Base-by-base conservation (phyloP, 2,329 filamentous ascomycete species). In the Penicillium sp. region DNA sequence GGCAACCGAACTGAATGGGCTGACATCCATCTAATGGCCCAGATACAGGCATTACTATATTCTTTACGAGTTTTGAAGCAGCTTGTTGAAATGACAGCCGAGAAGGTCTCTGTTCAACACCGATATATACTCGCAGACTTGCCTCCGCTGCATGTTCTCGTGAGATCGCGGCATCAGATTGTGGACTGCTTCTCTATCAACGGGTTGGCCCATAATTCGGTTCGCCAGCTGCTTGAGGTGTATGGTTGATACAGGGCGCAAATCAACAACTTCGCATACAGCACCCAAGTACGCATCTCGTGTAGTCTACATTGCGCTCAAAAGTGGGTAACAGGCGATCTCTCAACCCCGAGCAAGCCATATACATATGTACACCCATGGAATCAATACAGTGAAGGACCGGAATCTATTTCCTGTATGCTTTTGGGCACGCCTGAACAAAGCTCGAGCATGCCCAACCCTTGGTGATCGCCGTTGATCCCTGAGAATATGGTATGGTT, bases 51-150 rank as follows among this genome's bases (percentile, higher is more conserved):
- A 4, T 74, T 78, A 0, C 68, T 83, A 5, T 88, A 88, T 62
- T 87, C 85, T 0, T 63, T 88, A 1, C 77, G 83, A 39, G 80
- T 87, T 74, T 56, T 83, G 65, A 56, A 84, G 60, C 65, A 89
- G 63, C 47, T 84, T 4, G 55, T 80, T 42, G 53, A 52, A 5
- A 47, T 64, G 27, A 20, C 76, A 68, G 51, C 76, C 66, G 33
- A 33, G 38, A 48, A 51, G n/a, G 33, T 58, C 14, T 52, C 54
- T 2, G 33, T 46, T 20, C 39, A 53, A 22, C 30, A 62, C 8
- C 51, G 42, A 41, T 49, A 46, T n/a, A 28, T 64, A n/a, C 58
- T 74, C 24, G 51, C 49, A 4, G 47, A 49, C 7, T 56, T 71
- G 16, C 68, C 69, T 5, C 61, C 68, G 2, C 57, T 71, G 8